phyloP scores from a whole-genome alignment of 495 filamentous ascomycete species.

The Venustampulla echinocandica region DNA sequence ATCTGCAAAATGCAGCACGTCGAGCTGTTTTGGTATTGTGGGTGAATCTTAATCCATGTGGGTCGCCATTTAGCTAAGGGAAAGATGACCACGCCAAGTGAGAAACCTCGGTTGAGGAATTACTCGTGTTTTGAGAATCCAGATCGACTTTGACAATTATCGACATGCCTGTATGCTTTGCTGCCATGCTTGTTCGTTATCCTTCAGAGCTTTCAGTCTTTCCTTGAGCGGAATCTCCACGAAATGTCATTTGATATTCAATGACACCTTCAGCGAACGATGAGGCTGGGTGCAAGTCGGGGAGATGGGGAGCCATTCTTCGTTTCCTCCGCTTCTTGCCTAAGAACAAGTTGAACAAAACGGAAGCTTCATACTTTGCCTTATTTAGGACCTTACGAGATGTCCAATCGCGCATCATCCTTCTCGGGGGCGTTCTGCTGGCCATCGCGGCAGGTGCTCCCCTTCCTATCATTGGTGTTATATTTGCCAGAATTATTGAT shows the following conservation, averaged over 20 bases:
- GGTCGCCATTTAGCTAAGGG: too few species aligned
- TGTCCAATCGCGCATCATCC: conserved; percentile 25
- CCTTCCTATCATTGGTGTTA: conserved; percentile 57
- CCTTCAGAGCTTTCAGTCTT: too few species aligned
- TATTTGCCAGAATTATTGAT: conserved; percentile 62
- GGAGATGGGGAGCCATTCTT: conserved; percentile 1
- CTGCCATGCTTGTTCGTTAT: too few species aligned
- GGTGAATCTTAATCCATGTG: too few species aligned
- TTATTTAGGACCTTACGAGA: conserved; percentile 17
- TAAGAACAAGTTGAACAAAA: background rate
- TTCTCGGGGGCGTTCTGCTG: conserved; percentile 42
- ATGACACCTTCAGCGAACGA: conserved; percentile 2
- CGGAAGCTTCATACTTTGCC: conserved; percentile 12
- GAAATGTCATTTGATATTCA: conserved; percentile 1
- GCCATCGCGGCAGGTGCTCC: conserved; percentile 57
- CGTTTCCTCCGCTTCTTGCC: background rate
- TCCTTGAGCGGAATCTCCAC: background rate
- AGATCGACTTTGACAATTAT: too few species aligned
- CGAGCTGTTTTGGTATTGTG: too few species aligned
- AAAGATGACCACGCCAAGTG: too few species aligned
- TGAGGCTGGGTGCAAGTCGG: conserved; percentile 5
- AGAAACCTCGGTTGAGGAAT: too few species aligned
- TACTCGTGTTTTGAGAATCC: too few species aligned
- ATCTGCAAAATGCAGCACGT: too few species aligned
- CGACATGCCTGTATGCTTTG: too few species aligned